Conservation (phyloP, 352 stramenopile genomes). For the Pythium vanterpoolii region DNA sequence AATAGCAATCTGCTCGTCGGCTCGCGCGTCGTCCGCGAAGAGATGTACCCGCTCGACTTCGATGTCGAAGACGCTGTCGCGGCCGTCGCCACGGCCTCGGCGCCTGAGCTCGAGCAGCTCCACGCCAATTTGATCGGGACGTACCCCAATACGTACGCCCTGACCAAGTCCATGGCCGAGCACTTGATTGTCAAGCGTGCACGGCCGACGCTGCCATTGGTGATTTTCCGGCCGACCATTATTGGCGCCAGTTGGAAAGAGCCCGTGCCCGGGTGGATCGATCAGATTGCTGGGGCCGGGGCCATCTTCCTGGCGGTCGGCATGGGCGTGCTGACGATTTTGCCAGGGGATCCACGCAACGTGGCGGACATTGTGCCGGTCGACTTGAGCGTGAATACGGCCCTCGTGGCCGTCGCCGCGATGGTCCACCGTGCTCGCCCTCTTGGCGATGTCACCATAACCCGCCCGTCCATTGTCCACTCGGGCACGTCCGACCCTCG, state of each 20-base stretch:
- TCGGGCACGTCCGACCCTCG: conserved; percentile 73
- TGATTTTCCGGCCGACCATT: conserved; percentile 84
- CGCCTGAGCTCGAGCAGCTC: conserved; percentile 58
- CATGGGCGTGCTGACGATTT: conserved; percentile 79
- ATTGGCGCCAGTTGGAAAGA: conserved; percentile 87
- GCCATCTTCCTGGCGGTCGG: conserved; percentile 77
- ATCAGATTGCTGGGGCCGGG: conserved; percentile 73
- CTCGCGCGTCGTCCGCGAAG: conserved; percentile 40
- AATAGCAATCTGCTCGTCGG: conserved; percentile 75
- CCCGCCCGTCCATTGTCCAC: conserved; percentile 58
- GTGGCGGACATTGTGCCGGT: conserved; percentile 83
- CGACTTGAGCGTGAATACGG: conserved; percentile 76
- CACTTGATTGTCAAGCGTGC: conserved; percentile 58
- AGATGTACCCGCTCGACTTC: conserved; percentile 87
- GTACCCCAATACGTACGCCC: conserved; percentile 88
- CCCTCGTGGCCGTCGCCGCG: conserved; percentile 54
- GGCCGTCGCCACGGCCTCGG: conserved; percentile 45
- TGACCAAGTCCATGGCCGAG: conserved; percentile 89
- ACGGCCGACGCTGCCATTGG: conserved; percentile 43
- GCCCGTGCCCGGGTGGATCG: conserved; percentile 77
- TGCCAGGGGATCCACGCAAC: conserved; percentile 74
- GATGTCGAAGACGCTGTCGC: conserved; percentile 64
- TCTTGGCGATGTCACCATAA: background rate
- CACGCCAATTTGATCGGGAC: conserved; percentile 80
- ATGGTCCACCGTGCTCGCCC: conserved; percentile 9